phyloP scores from a whole-genome alignment of 1,284 basidiomycete genomes.

The Cyathus olla region DNA sequence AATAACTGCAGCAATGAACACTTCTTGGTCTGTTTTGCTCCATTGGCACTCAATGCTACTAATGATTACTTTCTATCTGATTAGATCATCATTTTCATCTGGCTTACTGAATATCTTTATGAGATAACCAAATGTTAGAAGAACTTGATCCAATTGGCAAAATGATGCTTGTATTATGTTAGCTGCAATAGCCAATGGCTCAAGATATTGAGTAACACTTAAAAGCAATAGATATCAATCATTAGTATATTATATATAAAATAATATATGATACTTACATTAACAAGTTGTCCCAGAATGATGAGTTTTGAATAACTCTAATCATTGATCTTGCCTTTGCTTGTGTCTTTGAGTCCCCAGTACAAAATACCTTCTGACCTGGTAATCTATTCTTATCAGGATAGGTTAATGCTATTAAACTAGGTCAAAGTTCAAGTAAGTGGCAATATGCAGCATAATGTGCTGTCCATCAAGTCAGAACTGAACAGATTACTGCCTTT shows the following conservation, averaged over 20 bases:
- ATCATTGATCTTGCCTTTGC: background rate
- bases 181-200: constrained; percentile 51
- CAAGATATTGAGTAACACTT: constrained; percentile 43
- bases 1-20: constrained; percentile 52
- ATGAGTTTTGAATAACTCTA: background rate
- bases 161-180: constrained; percentile 47
- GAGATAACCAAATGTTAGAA: constrained; percentile 47
- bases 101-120: constrained; percentile 20
- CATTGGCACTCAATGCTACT: constrained; percentile 51
- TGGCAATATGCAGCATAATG: constrained; percentile 39
- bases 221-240: constrained; percentile 3
- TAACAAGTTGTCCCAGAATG: background rate
- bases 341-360: constrained; percentile 6
- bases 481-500: constrained; percentile 30
- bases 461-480: constrained; percentile 49
- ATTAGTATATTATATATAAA: constrained; percentile 1
- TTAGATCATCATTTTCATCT: constrained; percentile 19
- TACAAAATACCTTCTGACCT: constrained; percentile 18
- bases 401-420: constrained; percentile 17
- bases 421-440: constrained; percentile 32
- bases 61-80: constrained; percentile 29
- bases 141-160: constrained; percentile 48
- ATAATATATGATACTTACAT: constrained; percentile 3
- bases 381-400: constrained; percentile 11
- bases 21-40: constrained; percentile 52